These are phyloP conservation scores for Oryza australiensis DNA, from an alignment of 176 grass and related monocot genomes.

Conservation along the genomic window DNA sequence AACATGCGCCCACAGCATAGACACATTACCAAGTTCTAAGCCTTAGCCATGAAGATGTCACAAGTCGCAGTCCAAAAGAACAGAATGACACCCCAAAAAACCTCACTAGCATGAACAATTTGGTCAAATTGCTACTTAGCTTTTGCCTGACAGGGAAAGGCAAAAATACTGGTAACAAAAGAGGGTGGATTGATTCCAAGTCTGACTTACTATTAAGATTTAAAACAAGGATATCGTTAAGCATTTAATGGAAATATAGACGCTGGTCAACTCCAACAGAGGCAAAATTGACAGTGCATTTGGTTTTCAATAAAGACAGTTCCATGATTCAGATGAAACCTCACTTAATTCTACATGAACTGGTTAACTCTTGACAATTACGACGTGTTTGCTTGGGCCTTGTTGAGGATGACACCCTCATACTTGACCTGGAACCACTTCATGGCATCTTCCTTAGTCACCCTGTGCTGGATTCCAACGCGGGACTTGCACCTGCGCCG, in stretches of 20 bases:
- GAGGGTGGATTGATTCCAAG: neutral
- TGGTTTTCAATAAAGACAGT: slow-evolving; percentile 33
- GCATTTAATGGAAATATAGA: slow-evolving; percentile 10
- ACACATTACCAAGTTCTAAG: too few relatives aligned
- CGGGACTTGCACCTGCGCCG: slow-evolving; percentile 59
- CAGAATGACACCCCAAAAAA: neutral
- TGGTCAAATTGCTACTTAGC: neutral
- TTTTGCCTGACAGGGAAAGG: neutral
- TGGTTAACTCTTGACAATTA: neutral
- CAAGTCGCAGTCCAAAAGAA: too few relatives aligned
- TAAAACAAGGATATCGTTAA: slow-evolving; percentile 10
- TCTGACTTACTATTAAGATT: neutral
- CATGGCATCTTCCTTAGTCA: slow-evolving; percentile 71
- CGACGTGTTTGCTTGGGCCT: slow-evolving; percentile 39
- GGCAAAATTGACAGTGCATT: slow-evolving; percentile 38
- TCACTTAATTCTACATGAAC: slow-evolving; percentile 2
- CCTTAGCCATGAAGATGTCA: neutral
- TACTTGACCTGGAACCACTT: slow-evolving; percentile 83
- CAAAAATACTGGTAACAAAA: neutral
- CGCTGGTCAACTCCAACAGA: neutral
- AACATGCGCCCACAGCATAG: neutral
- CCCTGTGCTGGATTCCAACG: slow-evolving; percentile 59
- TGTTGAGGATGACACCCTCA: slow-evolving; percentile 70
- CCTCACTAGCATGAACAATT: neutral
- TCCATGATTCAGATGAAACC: slow-evolving; percentile 21